Evolutionary conservation across 202 grass and related monocot species (phyloP).

Genomic region (Dendrocalamus latiflorus): DNA sequence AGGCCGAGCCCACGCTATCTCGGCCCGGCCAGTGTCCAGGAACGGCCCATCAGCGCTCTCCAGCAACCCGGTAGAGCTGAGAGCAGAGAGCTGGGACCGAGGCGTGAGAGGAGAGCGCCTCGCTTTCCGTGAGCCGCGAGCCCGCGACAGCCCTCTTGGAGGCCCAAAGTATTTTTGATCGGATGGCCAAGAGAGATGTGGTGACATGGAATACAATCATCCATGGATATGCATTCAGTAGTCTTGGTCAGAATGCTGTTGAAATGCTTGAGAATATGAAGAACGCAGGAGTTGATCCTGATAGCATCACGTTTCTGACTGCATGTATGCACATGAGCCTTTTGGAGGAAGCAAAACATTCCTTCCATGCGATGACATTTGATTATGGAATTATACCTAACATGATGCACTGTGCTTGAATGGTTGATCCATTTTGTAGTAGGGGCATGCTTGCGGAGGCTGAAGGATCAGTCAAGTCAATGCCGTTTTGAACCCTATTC

Average conservation of each 20-base stretch:
- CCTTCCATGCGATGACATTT: constrained; percentile 39
- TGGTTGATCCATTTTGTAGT: constrained; percentile 54
- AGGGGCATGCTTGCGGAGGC: constrained; percentile 48
- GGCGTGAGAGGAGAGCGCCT: no score
- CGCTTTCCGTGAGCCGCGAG: no score
- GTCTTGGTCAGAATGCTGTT: constrained; percentile 44
- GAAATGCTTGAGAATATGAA: constrained; percentile 50
- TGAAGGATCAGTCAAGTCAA: constrained; percentile 42
- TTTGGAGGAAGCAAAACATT: constrained; percentile 57
- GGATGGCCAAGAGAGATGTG: constrained; percentile 45
- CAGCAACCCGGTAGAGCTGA: no score
- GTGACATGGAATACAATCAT: constrained; percentile 76
- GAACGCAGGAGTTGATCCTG: constrained; percentile 36
- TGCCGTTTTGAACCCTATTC: constrained; percentile 71
- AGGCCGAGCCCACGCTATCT: no score
- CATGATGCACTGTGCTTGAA: constrained; percentile 56
- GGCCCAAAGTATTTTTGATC: constrained; percentile 39
- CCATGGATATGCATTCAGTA: constrained; percentile 63
- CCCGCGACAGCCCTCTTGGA: no score
- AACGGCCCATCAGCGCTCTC: no score
- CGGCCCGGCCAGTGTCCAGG: no score
- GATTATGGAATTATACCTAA: constrained; percentile 47
- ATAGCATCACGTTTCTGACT: constrained; percentile 57
- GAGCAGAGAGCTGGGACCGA: no score
- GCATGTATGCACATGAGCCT: constrained; percentile 60